Evolutionary conservation across 73 alveolate genomes (phyloP), one percentile per base, ranked within the genome.

Genomic region (Stentor roeselii): DNA sequence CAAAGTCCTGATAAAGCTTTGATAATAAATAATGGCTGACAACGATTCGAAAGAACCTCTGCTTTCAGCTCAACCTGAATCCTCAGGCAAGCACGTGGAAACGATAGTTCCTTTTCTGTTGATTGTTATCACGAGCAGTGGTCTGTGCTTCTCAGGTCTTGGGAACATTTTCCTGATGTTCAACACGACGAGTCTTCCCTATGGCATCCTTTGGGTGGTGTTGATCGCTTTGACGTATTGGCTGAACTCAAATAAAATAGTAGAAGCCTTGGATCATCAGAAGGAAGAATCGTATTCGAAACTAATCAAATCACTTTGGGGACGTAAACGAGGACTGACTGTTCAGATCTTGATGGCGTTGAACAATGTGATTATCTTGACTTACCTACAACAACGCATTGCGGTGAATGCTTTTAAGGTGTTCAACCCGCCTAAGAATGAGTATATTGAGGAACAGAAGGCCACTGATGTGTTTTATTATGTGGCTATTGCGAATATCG

Each of bases 21-120:
- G n/a, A n/a, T n/a, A n/a, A n/a, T n/a, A 50, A 50, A 50, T 50
- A 50, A 50, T 50, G 67, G 67, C 67, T 50, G 67, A 21, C 67
- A 50, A 50, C 67, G 67, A 50, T 21, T 50, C 67, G 30, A 50
- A 50, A 6, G 67, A 11, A 21, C 67, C 67, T 50, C 21, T 50
- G 30, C 6, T 50, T 50, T 21, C 67, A 6, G 21, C 21, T 6
- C 30, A 50, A 50, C 30, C 6, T 50, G 67, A 50, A 50, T 21
- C 6, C 67, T 11, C 6, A 21, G 21, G 21, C 6, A 50, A 50
- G 67, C 30, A 21, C 6, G 30, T 21, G 30, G 67, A 50, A 6
- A 21, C 6, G 21, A 50, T 50, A 11, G 21, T 50, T 21, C 67
- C 67, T 21, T 50, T 50, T 21, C 21, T 50, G 21, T 21, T 50